Conservation (phyloP, 2,329 filamentous ascomycete species). For the Xylaria sp. region DNA sequence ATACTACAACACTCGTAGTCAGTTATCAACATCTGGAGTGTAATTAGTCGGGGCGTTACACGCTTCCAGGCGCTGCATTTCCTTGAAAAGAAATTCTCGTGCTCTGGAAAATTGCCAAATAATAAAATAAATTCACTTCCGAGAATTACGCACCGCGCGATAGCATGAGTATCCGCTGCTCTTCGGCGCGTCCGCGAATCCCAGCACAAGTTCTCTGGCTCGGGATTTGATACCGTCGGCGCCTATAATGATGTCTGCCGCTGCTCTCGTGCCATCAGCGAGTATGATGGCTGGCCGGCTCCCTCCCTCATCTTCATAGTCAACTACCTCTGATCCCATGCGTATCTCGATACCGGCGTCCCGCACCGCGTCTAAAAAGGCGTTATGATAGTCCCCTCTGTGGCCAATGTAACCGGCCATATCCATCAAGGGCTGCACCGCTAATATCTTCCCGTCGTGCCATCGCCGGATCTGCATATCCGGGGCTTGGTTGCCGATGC, state of each 20-base stretch:
- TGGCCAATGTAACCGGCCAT: constrained; percentile 61
- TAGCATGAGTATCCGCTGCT: constrained; percentile 64
- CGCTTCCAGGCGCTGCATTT: too few species aligned
- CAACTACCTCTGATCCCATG: constrained; percentile 53
- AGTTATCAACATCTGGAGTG: too few species aligned
- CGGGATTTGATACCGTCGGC: constrained; percentile 62
- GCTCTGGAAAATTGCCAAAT: too few species aligned
- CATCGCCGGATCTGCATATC: constrained; percentile 60
- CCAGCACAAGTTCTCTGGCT: constrained; percentile 61
- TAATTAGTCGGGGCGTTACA: too few species aligned
- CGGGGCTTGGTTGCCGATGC: constrained; percentile 58
- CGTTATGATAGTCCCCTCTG: constrained; percentile 56
- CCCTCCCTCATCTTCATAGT: constrained; percentile 50
- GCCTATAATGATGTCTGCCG: constrained; percentile 61
- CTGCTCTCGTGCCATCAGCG: constrained; percentile 50
- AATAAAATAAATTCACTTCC: too few species aligned
- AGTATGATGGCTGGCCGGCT: constrained; percentile 47
- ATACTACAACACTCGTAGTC: constrained; percentile 41
- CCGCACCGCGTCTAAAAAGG: constrained; percentile 52
- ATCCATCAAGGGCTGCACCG: constrained; percentile 54
- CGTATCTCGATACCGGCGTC: constrained; percentile 53
- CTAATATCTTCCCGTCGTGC: constrained; percentile 58
- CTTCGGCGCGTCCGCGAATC: constrained; percentile 62
- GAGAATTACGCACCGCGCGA: constrained; percentile 48
- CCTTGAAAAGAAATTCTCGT: too few species aligned